Conservation (phyloP, 192 early-diverging fungal species). For the Obelidium mucronatum region DNA sequence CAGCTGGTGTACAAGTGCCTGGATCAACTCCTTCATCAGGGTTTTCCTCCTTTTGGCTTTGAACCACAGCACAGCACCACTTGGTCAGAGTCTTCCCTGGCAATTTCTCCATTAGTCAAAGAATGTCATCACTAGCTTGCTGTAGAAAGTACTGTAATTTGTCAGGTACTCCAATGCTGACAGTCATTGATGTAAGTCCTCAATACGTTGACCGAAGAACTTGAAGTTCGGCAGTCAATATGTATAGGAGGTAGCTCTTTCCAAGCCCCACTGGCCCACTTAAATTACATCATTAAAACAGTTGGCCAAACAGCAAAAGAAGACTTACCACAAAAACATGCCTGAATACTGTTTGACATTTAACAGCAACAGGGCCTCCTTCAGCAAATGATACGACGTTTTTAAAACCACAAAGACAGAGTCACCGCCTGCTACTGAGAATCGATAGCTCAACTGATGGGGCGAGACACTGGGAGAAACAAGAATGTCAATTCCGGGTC, state of each 20-base stretch:
- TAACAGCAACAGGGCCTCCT: not conserved
- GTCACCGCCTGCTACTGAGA: not conserved
- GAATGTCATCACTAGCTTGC: not conserved
- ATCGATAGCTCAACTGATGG: conserved; percentile 5
- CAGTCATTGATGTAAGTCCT: conserved; percentile 41
- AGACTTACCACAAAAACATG: not conserved
- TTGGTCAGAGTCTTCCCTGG: not conserved
- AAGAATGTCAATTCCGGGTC: not conserved
- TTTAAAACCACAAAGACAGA: not conserved
- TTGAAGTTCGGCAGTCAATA: conserved; percentile 35
- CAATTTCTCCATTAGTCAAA: not conserved
- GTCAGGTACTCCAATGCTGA: conserved; percentile 4
- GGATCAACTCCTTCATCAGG: not conserved
- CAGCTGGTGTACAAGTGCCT: conserved; percentile 14
- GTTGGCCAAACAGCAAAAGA: not conserved
- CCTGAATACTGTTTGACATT: not conserved
- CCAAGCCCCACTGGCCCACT: conserved; percentile 34
- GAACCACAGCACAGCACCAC: not conserved
- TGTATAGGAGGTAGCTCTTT: conserved; percentile 33
- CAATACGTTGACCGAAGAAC: conserved; percentile 10
- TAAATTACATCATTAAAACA: not conserved
- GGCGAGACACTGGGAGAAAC: not conserved
- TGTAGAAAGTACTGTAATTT: conserved; percentile 2
- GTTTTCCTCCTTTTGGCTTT: not conserved
- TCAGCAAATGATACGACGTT: not conserved